phyloP scores from a whole-genome alignment of 202 grass and related monocot genomes.

The Digitaria exilis region DNA sequence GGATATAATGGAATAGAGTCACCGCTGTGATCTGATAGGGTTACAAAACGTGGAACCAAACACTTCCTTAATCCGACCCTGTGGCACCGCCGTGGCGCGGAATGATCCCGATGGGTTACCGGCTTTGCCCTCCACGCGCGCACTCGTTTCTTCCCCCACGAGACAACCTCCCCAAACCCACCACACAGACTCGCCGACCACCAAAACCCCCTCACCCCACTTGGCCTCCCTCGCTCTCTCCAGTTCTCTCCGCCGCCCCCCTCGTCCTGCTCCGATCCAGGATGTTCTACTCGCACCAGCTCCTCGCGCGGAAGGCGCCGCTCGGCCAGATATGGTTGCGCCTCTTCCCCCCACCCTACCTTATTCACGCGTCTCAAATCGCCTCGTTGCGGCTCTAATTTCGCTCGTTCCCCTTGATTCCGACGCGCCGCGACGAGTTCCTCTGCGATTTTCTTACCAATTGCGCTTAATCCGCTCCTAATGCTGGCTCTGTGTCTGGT shows the following conservation, averaged over 20 bases:
- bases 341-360: neutral
- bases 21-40: too few species aligned
- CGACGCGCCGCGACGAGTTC: neutral
- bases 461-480: neutral
- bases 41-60: too few species aligned
- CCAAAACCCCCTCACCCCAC: conserved; percentile 6
- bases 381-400: neutral
- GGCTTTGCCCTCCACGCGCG: neutral
- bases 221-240: neutral
- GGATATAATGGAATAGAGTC: too few species aligned
- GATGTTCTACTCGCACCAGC: conserved; percentile 96
- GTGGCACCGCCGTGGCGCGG: neutral
- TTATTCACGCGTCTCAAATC: neutral
- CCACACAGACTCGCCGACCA: neutral
- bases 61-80: too few species aligned
- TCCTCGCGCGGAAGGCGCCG: conserved; percentile 83
- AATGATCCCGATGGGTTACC: neutral
- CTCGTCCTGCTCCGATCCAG: neutral
- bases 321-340: conserved; percentile 96
- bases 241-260: neutral
- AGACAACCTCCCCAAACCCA: neutral
- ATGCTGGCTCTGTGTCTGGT: neutral
- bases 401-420: neutral
- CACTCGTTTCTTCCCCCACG: neutral
- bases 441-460: neutral